These are phyloP conservation scores for Claviceps purpurea DNA, from an alignment of 2,329 filamentous ascomycete genomes.

Conservation along the genomic window DNA sequence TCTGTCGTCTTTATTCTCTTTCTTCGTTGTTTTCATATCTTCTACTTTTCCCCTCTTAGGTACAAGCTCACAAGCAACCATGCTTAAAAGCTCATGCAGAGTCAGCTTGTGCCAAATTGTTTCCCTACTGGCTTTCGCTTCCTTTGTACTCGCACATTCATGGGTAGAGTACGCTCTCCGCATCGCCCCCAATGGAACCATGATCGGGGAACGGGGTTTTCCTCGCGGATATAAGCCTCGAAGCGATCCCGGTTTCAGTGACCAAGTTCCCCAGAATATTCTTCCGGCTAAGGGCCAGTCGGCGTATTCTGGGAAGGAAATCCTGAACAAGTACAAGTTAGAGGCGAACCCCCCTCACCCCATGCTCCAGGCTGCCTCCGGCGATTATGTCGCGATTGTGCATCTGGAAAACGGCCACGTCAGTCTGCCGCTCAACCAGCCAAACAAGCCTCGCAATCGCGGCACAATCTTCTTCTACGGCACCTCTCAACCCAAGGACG, in stretches of 20 bases:
- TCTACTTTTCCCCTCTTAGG: conserved; percentile 1
- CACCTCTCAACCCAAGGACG: conserved; percentile 42
- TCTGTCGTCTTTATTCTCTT: background rate
- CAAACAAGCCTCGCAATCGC: conserved; percentile 48
- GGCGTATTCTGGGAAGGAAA: conserved; percentile 45
- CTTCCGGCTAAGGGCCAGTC: conserved; percentile 50
- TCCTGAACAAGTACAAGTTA: conserved; percentile 28
- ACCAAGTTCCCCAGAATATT: conserved; percentile 47
- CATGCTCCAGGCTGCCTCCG: conserved; percentile 44
- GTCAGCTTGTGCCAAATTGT: conserved; percentile 7
- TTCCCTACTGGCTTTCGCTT: conserved; percentile 17
- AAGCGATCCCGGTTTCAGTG: conserved; percentile 38
- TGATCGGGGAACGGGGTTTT: conserved; percentile 58
- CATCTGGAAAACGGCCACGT: conserved; percentile 71
- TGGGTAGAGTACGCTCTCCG: conserved; percentile 71
- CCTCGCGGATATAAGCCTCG: conserved; percentile 57
- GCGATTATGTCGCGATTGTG: conserved; percentile 51
- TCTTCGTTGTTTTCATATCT: background rate
- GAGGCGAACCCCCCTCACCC: conserved; percentile 38
- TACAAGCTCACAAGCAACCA: conserved; percentile 1
- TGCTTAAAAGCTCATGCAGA: background rate
- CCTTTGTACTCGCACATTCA: conserved; percentile 44
- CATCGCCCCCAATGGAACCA: conserved; percentile 61
- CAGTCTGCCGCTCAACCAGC: conserved; percentile 40
- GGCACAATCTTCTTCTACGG: conserved; percentile 67